Evolutionary conservation across 352 stramenopile species (phyloP).

Genomic region (Pythium chondricola): DNA sequence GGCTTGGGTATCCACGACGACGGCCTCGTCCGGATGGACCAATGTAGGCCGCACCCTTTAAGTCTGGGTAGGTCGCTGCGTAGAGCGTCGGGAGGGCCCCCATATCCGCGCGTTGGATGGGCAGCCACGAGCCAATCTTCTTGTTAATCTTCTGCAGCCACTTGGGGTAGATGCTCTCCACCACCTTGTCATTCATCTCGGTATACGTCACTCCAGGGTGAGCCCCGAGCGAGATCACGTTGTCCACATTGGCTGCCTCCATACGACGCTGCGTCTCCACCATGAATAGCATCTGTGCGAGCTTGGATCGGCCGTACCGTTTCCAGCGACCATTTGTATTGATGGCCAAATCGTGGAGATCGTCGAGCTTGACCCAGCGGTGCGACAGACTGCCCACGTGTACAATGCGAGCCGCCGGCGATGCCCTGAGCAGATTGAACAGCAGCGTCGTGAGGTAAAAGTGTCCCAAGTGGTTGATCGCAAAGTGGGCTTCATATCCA

Average conservation of each 20-base stretch:
- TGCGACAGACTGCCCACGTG: slow-evolving; percentile 32
- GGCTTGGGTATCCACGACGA: slow-evolving; percentile 5
- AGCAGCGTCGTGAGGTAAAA: slow-evolving; percentile 56
- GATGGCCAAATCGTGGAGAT: slow-evolving; percentile 6
- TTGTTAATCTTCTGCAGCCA: neutral
- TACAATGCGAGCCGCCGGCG: slow-evolving; percentile 26
- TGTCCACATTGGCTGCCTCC: slow-evolving; percentile 7
- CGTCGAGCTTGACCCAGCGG: slow-evolving; percentile 3
- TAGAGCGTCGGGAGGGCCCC: slow-evolving; percentile 25
- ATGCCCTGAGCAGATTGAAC: slow-evolving; percentile 27
- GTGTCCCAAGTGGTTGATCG: slow-evolving; percentile 63
- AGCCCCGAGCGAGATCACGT: slow-evolving; percentile 19
- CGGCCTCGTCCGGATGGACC: slow-evolving; percentile 24
- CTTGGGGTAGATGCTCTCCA: slow-evolving; percentile 12
- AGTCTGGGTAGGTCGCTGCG: slow-evolving; percentile 16
- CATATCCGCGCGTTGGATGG: slow-evolving; percentile 18
- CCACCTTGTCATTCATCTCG: slow-evolving; percentile 13
- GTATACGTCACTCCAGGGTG: slow-evolving; percentile 20
- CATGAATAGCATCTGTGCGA: slow-evolving; percentile 21
- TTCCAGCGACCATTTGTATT: slow-evolving; percentile 3
- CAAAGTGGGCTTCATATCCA: slow-evolving; percentile 59
- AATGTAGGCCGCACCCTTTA: slow-evolving; percentile 21
- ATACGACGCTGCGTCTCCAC: slow-evolving; percentile 21
- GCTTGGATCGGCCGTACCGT: slow-evolving; percentile 21
- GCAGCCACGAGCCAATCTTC: slow-evolving; percentile 2